Base-by-base conservation (phyloP, 2,329 filamentous ascomycete species). In the Bipolaris zeicola region DNA sequence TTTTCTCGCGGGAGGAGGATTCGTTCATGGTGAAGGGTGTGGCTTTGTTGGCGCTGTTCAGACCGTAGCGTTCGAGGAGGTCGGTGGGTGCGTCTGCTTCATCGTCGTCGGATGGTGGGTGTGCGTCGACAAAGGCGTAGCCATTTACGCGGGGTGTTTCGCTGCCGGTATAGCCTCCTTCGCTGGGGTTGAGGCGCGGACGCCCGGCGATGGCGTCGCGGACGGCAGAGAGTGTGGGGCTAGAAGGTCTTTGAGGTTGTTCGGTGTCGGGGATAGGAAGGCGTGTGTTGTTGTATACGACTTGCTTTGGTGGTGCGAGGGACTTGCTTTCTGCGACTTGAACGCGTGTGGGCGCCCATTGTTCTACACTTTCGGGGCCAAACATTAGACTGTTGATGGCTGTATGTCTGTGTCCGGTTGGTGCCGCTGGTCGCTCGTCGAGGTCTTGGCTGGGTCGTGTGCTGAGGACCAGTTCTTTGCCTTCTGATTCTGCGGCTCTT, bases 81-180 rank as follows among this genome's bases (percentile, higher is more conserved):
- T 76, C 73, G 34, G 69, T 72, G 3, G 75, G 75, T 8, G 73
- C 74, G 45, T 75, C 71, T 13, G 72, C 73, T 24, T 76, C 73
- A 41, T 75, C 26, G 26, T 28, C 72, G 42, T 76, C 73, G 0
- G 85, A 90, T 55, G 96, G 92, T 63, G 96, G 92, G 22, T 96
- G 91, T 54, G 96, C 92, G 65, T 96, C 92, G 34, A 99, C 93
- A 76, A 96, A 98, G 0, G 92, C 86, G 74, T 97, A 99, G 1
- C 95, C 95, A 61, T 96, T 96, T 0, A 98, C 91, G 2, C 91
- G 85, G 0, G 94, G 95, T 0, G 94, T 98, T 75, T 96, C 92
- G 55, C 83, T 84, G 14, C 88, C 89, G 1, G 81, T 81, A 58
- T 81, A 85, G 2, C 83, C 82, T 2, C 82, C 82, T 63, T 91